These are phyloP conservation scores for Aspergillus biplanus DNA, from an alignment of 495 filamentous ascomycete species.

Conservation along the genomic window DNA sequence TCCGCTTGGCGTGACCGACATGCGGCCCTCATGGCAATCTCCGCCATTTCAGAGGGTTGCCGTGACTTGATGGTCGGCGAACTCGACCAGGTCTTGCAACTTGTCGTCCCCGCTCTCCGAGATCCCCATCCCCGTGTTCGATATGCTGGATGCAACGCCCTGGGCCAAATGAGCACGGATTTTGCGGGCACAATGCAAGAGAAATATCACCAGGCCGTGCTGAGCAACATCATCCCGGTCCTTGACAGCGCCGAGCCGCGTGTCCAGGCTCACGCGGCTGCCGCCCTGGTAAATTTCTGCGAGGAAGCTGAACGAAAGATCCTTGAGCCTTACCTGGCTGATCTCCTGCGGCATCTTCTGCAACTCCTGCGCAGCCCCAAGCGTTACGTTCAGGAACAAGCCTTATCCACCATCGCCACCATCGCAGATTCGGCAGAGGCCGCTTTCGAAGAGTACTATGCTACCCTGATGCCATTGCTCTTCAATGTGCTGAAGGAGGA, in stretches of 20 bases:
- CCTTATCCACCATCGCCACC: conserved; percentile 96
- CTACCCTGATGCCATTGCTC: conserved; percentile 89
- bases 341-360: conserved; percentile 80
- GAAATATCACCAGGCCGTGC: conserved; percentile 83
- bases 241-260: conserved; percentile 87
- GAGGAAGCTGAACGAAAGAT: conserved; percentile 95
- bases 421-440: conserved; percentile 97
- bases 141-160: conserved; percentile 98
- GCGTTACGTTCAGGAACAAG: conserved; percentile 97
- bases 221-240: conserved; percentile 91
- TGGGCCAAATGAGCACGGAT: conserved; percentile 99
- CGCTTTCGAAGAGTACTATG: conserved; percentile 95
- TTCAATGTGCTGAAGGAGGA: conserved; percentile 87
- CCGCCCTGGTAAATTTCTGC: conserved; percentile 98
- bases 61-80: conserved; percentile 95
- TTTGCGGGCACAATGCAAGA: conserved; percentile 99
- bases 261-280: conserved; percentile 95
- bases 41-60: conserved; percentile 97
- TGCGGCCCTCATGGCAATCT: conserved; percentile 98
- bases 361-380: conserved; percentile 85
- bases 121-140: conserved; percentile 93
- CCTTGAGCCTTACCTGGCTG: conserved; percentile 91
- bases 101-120: conserved; percentile 90
- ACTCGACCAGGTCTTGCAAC: conserved; percentile 86
- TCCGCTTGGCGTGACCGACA: conserved; percentile 94